These are phyloP conservation scores for Kazachstania psychrophila DNA, from an alignment of 805 yeast genomes.

Conservation along the genomic window DNA sequence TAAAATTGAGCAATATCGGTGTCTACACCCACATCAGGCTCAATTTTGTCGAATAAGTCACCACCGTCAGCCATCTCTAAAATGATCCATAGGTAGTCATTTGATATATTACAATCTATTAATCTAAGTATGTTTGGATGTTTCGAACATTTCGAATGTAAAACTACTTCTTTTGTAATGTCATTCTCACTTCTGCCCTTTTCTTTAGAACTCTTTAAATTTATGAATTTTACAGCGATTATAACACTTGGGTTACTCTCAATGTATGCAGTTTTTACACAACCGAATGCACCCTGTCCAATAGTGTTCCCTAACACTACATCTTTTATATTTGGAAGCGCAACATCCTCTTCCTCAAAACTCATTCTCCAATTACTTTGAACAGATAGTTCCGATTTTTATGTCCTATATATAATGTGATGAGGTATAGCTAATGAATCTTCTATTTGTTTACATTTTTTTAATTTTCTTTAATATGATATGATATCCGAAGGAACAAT, in stretches of 20 bases:
- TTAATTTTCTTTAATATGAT: no score
- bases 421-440: no score
- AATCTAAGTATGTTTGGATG: slow-evolving; percentile 55
- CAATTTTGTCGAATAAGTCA: slow-evolving; percentile 69
- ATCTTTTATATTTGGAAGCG: slow-evolving; percentile 39
- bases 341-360: slow-evolving; percentile 25
- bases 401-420: no score
- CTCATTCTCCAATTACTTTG: not conserved
- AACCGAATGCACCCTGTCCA: slow-evolving; percentile 63
- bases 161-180: slow-evolving; percentile 43
- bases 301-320: slow-evolving; percentile 43
- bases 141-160: slow-evolving; percentile 49
- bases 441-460: no score
- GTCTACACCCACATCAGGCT: slow-evolving; percentile 64
- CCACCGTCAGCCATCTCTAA: slow-evolving; percentile 69
- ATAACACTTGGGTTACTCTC: slow-evolving; percentile 31
- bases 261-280: slow-evolving; percentile 43
- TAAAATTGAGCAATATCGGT: slow-evolving; percentile 59
- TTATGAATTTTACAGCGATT: slow-evolving; percentile 53
- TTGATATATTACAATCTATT: slow-evolving; percentile 44
- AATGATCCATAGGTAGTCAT: slow-evolving; percentile 53
- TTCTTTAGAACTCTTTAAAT: slow-evolving; percentile 32
- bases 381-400: no score
- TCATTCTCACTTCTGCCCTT: slow-evolving; percentile 33
- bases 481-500: no score